Percentiles rank a stretch among this genome's conserved stretches.
Conservation (phyloP, 495 filamentous ascomycete species). For the Aspergillus ostianus region DNA sequence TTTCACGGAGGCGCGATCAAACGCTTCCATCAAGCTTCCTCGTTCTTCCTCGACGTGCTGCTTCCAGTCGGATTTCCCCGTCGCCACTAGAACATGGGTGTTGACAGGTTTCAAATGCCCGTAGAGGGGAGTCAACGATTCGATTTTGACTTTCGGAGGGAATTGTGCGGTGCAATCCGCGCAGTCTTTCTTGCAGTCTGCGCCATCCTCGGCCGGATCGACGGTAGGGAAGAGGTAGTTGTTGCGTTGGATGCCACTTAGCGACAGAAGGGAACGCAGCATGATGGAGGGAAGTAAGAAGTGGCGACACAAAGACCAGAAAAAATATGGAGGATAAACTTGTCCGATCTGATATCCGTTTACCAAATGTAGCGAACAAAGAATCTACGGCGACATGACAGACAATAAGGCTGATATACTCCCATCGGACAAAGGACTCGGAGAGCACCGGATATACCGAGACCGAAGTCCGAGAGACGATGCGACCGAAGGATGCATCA, state of each 20-base stretch:
- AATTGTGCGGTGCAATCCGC: slow-evolving; percentile 71
- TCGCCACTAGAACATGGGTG: slow-evolving; percentile 86
- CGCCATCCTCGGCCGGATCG: slow-evolving; percentile 67
- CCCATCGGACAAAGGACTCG: not conserved
- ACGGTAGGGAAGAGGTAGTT: slow-evolving; percentile 54
- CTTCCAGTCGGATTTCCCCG: slow-evolving; percentile 90
- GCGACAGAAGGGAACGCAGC: slow-evolving; percentile 37
- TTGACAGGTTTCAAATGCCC: slow-evolving; percentile 82
- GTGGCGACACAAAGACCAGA: not conserved
- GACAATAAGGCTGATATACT: not conserved
- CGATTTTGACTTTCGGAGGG: slow-evolving; percentile 70
- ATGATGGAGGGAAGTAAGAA: slow-evolving; percentile 16
- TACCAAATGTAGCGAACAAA: no score
- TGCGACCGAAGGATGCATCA: not conserved
- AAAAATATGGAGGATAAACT: not conserved
- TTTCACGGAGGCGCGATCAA: slow-evolving; percentile 55
- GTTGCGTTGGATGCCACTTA: slow-evolving; percentile 22
- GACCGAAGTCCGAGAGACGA: not conserved
- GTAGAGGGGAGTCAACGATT: slow-evolving; percentile 72
- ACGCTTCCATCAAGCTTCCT: slow-evolving; percentile 89
- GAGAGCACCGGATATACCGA: not conserved
- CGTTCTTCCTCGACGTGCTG: slow-evolving; percentile 79
- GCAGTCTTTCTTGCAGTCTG: slow-evolving; percentile 86
- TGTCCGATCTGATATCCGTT: no score
- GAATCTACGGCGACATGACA: no score